These are phyloP conservation scores for Coriaria nepalensis DNA, from an alignment of 306 rosid genomes.

Conservation along the genomic window DNA sequence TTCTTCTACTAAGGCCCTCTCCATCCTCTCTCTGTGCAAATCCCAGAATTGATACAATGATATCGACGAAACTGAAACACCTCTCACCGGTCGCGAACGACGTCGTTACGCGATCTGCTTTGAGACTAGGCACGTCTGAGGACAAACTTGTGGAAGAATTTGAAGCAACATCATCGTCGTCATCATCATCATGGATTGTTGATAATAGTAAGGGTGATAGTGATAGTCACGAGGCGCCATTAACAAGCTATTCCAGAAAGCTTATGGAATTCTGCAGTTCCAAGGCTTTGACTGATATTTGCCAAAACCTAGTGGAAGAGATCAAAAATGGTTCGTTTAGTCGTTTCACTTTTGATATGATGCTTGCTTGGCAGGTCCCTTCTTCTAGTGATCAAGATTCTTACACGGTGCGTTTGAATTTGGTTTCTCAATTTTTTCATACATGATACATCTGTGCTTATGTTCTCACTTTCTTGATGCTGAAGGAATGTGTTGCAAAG, in stretches of 20 bases:
- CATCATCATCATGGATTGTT: constrained; percentile 26
- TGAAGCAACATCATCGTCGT: constrained; percentile 17
- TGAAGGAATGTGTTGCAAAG: constrained; percentile 57
- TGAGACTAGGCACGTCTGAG: constrained; percentile 26
- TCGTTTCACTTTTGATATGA: constrained; percentile 61
- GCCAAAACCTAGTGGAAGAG: constrained; percentile 30
- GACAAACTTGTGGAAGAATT: constrained; percentile 54
- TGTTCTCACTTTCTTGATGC: constrained; percentile 3
- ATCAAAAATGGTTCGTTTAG: constrained; percentile 44
- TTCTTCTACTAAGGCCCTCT: neutral
- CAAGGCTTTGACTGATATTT: constrained; percentile 30
- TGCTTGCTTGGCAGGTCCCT: constrained; percentile 92
- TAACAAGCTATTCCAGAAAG: constrained; percentile 29
- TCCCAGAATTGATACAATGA: constrained; percentile 5
- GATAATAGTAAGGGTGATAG: constrained; percentile 6
- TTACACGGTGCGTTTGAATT: constrained; percentile 17
- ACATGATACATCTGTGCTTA: neutral
- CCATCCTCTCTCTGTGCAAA: neutral
- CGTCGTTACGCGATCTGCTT: constrained; percentile 28
- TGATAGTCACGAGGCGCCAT: neutral
- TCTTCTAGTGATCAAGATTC: constrained; percentile 30
- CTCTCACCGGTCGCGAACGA: constrained; percentile 33
- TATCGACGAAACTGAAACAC: constrained; percentile 14
- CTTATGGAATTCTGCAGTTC: constrained; percentile 64
- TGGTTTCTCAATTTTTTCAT: neutral